Conservation (phyloP, 1,284 basidiomycete species). For the Xerocomus minutiporus region DNA sequence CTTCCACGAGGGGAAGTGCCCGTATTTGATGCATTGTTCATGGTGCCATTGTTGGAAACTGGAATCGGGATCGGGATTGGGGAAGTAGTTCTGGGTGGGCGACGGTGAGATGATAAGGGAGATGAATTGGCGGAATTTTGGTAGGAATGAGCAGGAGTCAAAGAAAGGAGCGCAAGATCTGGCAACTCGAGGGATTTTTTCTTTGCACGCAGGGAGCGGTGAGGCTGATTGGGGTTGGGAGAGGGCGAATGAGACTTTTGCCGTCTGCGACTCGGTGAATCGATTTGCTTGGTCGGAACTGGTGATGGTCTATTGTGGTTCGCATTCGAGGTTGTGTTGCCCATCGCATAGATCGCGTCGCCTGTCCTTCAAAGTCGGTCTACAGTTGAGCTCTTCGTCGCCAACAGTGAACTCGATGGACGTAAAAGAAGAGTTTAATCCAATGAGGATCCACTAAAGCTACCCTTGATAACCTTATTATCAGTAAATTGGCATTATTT, state of each 20-base stretch:
- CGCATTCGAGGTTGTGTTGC: conserved; percentile 32
- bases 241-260: conserved; percentile 31
- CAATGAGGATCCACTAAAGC: conserved; percentile 21
- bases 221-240: conserved; percentile 36
- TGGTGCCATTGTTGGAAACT: conserved; percentile 34
- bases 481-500: conserved; percentile 6
- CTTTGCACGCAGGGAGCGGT: conserved; percentile 58
- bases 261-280: conserved; percentile 18
- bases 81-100: conserved; percentile 42
- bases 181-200: conserved; percentile 74
- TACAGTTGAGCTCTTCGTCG: conserved; percentile 17
- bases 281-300: conserved; percentile 23
- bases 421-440: conserved; percentile 30
- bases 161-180: conserved; percentile 63
- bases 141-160: conserved; percentile 43
- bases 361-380: conserved; percentile 13
- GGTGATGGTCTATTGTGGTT: conserved; percentile 30
- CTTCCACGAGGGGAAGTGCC: conserved; percentile 34
- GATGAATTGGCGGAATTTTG: conserved; percentile 37
- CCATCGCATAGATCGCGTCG: conserved; percentile 29
- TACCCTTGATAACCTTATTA: conserved; percentile 26
- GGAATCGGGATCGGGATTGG: conserved; percentile 45
- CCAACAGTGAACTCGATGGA: conserved; percentile 26
- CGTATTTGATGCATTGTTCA: conserved; percentile 33
- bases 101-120: conserved; percentile 40